Conservation (phyloP, 495 filamentous ascomycete species). For the Talaromyces proteolyticus region DNA sequence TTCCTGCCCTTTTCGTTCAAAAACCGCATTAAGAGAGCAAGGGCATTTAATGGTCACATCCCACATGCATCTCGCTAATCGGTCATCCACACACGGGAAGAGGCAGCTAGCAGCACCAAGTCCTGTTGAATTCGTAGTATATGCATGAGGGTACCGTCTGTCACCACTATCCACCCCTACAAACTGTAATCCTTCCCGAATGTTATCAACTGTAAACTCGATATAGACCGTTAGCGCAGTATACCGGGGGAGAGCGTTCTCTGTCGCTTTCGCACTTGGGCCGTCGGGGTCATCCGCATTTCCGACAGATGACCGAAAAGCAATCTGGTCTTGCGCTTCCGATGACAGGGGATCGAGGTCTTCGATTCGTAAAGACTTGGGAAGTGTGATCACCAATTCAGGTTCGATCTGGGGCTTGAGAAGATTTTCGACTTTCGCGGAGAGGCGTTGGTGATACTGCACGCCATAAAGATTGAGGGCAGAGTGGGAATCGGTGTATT, state of each 20-base stretch:
- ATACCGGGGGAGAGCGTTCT: constrained; percentile 42
- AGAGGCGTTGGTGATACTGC: constrained; percentile 73
- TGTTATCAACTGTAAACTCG: constrained; percentile 65
- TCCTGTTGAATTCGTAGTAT: constrained; percentile 72
- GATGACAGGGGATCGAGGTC: constrained; percentile 52
- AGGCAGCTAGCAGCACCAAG: constrained; percentile 77
- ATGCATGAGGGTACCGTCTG: constrained; percentile 80
- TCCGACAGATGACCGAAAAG: constrained; percentile 26
- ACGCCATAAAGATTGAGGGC: constrained; percentile 59
- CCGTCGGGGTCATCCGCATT: constrained; percentile 32
- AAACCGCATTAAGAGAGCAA: constrained; percentile 78
- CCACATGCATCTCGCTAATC: constrained; percentile 73
- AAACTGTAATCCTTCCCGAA: constrained; percentile 85
- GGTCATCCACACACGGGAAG: constrained; percentile 89
- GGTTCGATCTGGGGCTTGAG: constrained; percentile 52
- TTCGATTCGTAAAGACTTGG: constrained; percentile 61
- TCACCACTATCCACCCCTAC: constrained; percentile 77
- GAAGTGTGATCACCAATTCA: constrained; percentile 57
- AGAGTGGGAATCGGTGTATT: constrained; percentile 71
- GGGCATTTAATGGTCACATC: constrained; percentile 81
- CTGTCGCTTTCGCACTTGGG: constrained; percentile 23
- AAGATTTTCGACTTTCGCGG: constrained; percentile 56
- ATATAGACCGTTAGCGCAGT: constrained; percentile 56
- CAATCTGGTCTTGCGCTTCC: constrained; percentile 43
- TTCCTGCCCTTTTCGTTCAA: constrained; percentile 37